Evolutionary conservation across 805 yeast species (phyloP).

Genomic region (Candida nitratophila): DNA sequence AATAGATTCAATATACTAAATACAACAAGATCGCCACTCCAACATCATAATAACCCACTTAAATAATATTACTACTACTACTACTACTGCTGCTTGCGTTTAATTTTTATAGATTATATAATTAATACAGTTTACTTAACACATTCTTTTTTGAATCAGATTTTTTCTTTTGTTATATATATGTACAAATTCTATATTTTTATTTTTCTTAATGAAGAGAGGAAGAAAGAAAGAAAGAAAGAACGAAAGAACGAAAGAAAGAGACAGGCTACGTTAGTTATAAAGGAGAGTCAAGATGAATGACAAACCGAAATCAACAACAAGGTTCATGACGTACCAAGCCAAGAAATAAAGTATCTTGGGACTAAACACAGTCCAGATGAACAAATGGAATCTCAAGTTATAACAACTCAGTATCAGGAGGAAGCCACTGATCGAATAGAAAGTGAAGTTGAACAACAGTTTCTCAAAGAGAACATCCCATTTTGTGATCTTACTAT

Average conservation of each 20-base stretch:
- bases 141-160: too few relatives aligned
- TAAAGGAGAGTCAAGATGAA: conserved; percentile 13
- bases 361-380: conserved; percentile 98
- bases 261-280: too few relatives aligned
- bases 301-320: conserved; percentile 30
- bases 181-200: too few relatives aligned
- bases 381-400: conserved; percentile 79
- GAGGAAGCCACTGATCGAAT: conserved; percentile 49
- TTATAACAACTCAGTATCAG: conserved; percentile 64
- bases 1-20: not conserved
- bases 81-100: not conserved
- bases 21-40: too few relatives aligned
- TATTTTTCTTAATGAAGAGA: too few relatives aligned
- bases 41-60: too few relatives aligned
- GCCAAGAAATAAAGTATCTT: conserved; percentile 72
- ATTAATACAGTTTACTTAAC: not conserved
- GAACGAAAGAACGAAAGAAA: too few relatives aligned
- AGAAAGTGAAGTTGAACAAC: conserved; percentile 41
- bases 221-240: too few relatives aligned
- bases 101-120: not conserved
- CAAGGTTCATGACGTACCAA: conserved; percentile 54
- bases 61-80: not conserved
- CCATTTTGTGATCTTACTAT: conserved; percentile 19
- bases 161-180: too few relatives aligned
- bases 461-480: conserved; percentile 29